Base-by-base conservation (phyloP, 2,329 filamentous ascomycete species). In the Hypoxylon sp. region DNA sequence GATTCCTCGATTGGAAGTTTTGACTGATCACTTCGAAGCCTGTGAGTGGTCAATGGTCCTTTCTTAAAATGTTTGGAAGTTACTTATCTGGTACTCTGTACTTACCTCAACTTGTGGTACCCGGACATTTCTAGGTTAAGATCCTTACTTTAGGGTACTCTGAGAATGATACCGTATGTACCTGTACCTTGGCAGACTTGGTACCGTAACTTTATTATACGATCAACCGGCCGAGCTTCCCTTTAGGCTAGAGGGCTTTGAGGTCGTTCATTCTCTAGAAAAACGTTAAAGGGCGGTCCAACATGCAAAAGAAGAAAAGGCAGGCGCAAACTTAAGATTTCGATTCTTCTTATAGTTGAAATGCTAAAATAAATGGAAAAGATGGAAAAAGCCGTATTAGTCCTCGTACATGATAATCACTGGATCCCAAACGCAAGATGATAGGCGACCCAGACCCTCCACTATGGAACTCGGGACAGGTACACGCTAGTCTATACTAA, bases 401-500 rank as follows among this genome's bases (percentile, higher is more conserved):
- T 65, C 43, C 28, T 60, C 57, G 58, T 62, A 68, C 64, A 61
- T 64, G 46, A 63, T 63, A 65, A 58, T 68, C 58, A 63, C 50
- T 68, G 62, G 65, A 65, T 68, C 61, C 60, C 25, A 32, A 65
- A 38, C 52, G 38, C 57, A 53, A 63, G 63, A 57, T 65, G 56
- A 46, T 57, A 51, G 43, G 57, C 30, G 41, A 65, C 60, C 58
- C 30, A 68, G 64, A 72, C 68, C 68, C 70, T 69, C 65, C 68
- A 65, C 56, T 55, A 64, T 64, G 67, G 66, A 53, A 62, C 65
- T 71, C 65, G 70, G 70, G 67, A 73, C 68, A 73, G 59, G 69
- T 66, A 67, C 62, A 61, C 62, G 67, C 71, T 73, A 73, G 52
- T 14, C 34, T 49, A 57, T 41, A 28, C 43, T 50, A 48, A 51